Evolutionary conservation across 2,329 filamentous ascomycete species (phyloP).

Genomic region (Penicillium sp.): DNA sequence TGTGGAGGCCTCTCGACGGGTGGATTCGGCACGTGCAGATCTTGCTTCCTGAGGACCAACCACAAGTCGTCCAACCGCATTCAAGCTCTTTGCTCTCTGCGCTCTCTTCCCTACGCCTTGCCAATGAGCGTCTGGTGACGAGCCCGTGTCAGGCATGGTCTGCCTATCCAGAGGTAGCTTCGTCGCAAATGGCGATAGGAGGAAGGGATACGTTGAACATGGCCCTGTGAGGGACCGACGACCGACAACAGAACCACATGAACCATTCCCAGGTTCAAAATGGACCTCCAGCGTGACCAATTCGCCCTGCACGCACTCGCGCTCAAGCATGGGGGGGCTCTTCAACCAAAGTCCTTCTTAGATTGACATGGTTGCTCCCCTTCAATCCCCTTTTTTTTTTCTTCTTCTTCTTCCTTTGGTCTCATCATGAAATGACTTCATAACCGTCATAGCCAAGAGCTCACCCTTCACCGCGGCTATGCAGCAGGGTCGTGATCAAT

Average conservation of each 20-base stretch:
- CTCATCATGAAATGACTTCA: neutral
- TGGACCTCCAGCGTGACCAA: no score
- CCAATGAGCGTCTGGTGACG: neutral
- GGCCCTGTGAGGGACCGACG: no score
- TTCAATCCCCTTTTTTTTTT: no score
- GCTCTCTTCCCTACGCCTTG: neutral
- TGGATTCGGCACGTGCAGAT: conserved; percentile 13
- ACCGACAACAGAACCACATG: neutral
- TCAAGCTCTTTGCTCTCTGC: neutral
- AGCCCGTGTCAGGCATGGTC: neutral
- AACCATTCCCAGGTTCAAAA: neutral
- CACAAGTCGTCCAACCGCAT: neutral
- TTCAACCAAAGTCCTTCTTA: neutral
- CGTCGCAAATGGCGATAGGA: neutral
- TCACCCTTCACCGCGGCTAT: conserved; percentile 10
- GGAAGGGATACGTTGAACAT: neutral
- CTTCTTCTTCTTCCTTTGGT: no score
- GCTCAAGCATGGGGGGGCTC: neutral
- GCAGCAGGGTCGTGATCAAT: conserved; percentile 19
- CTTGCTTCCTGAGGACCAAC: neutral
- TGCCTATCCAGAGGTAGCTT: neutral
- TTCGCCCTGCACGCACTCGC: neutral
- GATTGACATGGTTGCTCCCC: neutral
- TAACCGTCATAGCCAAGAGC: conserved; percentile 10
- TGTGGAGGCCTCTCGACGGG: conserved; percentile 5